Base-by-base conservation (phyloP, 1,284 basidiomycete species). In the Termitomyces sp. region DNA sequence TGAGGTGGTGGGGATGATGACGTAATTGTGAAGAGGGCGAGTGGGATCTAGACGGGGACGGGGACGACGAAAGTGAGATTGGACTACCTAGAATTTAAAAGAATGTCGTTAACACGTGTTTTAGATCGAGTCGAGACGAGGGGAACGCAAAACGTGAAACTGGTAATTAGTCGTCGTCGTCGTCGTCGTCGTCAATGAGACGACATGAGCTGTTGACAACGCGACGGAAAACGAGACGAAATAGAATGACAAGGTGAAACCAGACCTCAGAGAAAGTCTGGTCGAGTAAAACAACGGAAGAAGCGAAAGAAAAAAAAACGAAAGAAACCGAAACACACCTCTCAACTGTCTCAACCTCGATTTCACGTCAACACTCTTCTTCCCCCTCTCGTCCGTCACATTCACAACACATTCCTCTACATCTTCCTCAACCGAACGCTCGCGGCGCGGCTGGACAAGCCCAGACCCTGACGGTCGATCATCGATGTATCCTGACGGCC, bases 351-450 rank as follows among this genome's bases (percentile, higher is more conserved):
- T 52, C 24, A 52, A n/a, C 11, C 24, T 46, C 18, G 24, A 33
- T 7, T 38, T 33, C 5, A 18, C 14, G 38, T 46, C 19, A 6
- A 52, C 39, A 24, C 21, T 2, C 9, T 19, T 16, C 13, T 37
- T 24, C 18, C 51, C 45, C 5, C 18, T 52, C 37, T 52, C 51
- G 31, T 52, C 51, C 1, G 51, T 43, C 2, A 52, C 51, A 30
- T 35, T 47, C 1, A 47, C 26, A 13, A 42, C 39, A 8, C 8
- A 52, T 14, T 30, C 40, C n/a, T 42, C 31, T 1, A 14, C 11
- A 11, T 13, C 19, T 10, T 24, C 19, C 1, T 30, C 28, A 13
- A 7, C 35, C n/a, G 46, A 47, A n/a, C 35, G 3, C 28, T 31
- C 24, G 21, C 24, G 42, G 11, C 48, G 33, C 1, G 24, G 21